phyloP scores from a whole-genome alignment of 768 basidiomycete species.

The Macrolepiota fuliginosa region DNA sequence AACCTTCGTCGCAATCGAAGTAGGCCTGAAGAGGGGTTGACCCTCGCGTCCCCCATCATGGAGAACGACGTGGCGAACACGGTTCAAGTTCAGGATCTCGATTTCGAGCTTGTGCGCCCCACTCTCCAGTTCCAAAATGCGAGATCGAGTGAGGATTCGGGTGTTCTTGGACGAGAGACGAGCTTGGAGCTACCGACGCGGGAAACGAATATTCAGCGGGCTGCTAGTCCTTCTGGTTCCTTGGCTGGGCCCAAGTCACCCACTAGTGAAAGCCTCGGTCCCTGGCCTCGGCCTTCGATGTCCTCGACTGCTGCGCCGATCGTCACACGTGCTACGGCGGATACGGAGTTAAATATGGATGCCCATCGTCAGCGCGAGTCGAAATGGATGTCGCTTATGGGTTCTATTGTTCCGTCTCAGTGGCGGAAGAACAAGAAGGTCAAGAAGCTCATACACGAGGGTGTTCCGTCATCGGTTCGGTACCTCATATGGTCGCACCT shows the following conservation, averaged over 20 bases:
- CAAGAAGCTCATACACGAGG: constrained; percentile 68
- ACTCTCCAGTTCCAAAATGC: constrained; percentile 34
- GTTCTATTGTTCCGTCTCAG: constrained; percentile 53
- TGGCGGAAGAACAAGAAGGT: constrained; percentile 80
- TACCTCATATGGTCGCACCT: constrained; percentile 84
- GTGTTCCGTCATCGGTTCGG: constrained; percentile 79
- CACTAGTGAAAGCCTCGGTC: constrained; percentile 11
- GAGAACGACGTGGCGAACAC: neutral
- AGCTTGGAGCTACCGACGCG: constrained; percentile 27
- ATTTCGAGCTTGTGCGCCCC: constrained; percentile 76
- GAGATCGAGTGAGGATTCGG: constrained; percentile 56
- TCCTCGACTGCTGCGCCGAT: neutral
- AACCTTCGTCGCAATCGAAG: constrained; percentile 50
- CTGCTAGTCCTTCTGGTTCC: constrained; percentile 46
- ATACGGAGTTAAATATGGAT: constrained; percentile 42
- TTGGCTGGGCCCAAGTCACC: constrained; percentile 24
- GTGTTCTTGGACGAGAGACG: constrained; percentile 30
- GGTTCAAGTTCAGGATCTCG: constrained; percentile 73
- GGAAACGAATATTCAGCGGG: constrained; percentile 22
- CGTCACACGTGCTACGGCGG: constrained; percentile 17
- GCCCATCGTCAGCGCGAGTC: constrained; percentile 76
- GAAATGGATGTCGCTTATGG: constrained; percentile 71
- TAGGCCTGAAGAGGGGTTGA: constrained; percentile 33
- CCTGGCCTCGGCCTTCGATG: constrained; percentile 4
- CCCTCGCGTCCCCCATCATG: constrained; percentile 2